These are phyloP conservation scores for Fraxinus sp. DNA, from an alignment of 305 asterid species.

Conservation along the genomic window DNA sequence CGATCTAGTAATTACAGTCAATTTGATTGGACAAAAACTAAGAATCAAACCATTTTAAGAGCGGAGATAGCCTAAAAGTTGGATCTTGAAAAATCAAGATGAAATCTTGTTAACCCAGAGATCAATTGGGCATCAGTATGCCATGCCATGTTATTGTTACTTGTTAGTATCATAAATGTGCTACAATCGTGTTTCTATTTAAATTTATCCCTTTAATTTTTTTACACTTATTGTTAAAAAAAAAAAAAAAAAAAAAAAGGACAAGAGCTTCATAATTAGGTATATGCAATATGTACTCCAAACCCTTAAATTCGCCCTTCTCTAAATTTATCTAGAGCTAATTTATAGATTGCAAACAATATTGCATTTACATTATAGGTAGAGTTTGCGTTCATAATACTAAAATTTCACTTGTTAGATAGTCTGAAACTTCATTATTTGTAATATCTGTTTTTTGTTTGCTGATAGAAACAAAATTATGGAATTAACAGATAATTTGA, in stretches of 20 bases:
- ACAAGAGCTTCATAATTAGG: background rate
- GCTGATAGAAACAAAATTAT: background rate
- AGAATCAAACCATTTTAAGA: background rate
- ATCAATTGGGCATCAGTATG: background rate
- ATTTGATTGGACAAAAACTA: constrained; percentile 11
- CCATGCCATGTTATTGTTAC: background rate
- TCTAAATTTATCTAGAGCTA: background rate
- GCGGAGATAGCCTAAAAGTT: background rate
- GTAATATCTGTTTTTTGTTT: background rate
- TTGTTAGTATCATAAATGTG: background rate
- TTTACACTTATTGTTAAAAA: too few relatives aligned
- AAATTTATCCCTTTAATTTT: background rate
- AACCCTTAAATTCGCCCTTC: background rate
- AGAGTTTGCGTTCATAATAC: background rate
- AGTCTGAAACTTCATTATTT: background rate
- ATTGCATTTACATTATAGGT: background rate
- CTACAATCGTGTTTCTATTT: background rate
- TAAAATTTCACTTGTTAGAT: background rate
- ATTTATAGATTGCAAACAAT: background rate
- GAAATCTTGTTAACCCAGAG: background rate
- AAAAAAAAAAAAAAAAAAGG: too few relatives aligned
- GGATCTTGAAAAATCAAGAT: background rate
- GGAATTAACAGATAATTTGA: background rate
- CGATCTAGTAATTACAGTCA: background rate
- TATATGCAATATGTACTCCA: background rate